These are phyloP conservation scores for Tuber brumale DNA, from an alignment of 495 filamentous ascomycete species.

Conservation along the genomic window DNA sequence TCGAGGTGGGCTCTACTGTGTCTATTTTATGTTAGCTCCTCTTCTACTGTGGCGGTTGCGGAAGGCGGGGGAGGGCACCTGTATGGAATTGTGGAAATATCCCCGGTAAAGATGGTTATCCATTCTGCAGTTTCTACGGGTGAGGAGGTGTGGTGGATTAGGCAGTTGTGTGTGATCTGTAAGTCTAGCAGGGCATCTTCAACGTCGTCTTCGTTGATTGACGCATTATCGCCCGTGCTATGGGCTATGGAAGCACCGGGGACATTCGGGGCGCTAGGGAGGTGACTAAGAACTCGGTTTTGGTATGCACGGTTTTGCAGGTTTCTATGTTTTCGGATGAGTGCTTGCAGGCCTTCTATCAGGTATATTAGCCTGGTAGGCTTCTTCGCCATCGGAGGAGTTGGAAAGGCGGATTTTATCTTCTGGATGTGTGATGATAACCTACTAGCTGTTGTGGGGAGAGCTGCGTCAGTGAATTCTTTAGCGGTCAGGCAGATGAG, in stretches of 20 bases:
- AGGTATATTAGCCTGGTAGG: constrained; percentile 61
- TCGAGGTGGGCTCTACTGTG: constrained; percentile 41
- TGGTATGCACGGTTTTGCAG: constrained; percentile 43
- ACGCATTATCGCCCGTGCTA: constrained; percentile 44
- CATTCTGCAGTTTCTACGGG: constrained; percentile 64
- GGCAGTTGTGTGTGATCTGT: constrained; percentile 60
- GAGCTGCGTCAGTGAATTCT: constrained; percentile 61
- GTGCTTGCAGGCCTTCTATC: constrained; percentile 62
- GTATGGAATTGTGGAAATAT: constrained; percentile 72
- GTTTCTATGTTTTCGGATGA: constrained; percentile 57
- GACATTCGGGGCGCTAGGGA: constrained; percentile 15
- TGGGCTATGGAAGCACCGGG: constrained; percentile 43
- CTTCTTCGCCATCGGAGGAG: constrained; percentile 14
- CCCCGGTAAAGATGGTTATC: constrained; percentile 73
- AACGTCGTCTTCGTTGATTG: constrained; percentile 62
- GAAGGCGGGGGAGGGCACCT: constrained; percentile 41
- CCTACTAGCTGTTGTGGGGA: constrained; percentile 46
- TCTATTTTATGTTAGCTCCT: constrained; percentile 36
- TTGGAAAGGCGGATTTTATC: constrained; percentile 50
- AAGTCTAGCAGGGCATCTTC: constrained; percentile 67
- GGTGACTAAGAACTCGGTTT: constrained; percentile 41
- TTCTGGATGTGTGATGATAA: constrained; percentile 57
- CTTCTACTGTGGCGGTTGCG: not conserved
- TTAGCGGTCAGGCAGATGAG: constrained; percentile 60
- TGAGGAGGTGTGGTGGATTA: constrained; percentile 65